Conservation (phyloP, 495 filamentous ascomycete genomes). For the Penicillium pancosmium region DNA sequence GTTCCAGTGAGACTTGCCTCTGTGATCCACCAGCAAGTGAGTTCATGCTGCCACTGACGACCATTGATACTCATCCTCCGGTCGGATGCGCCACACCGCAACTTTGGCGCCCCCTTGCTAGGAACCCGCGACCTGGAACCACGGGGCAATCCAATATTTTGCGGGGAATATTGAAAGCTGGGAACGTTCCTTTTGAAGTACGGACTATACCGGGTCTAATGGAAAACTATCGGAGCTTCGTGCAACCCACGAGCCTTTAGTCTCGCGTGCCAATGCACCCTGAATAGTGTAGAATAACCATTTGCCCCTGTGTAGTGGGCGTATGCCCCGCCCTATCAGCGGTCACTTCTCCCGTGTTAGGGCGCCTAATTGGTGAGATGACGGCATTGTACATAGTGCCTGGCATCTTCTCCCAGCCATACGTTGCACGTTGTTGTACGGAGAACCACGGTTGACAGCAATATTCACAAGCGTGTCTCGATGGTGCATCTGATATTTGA, state of each 20-base stretch:
- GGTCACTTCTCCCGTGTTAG: neutral
- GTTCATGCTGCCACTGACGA: neutral
- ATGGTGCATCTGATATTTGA: neutral
- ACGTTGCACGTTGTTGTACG: neutral
- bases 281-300: constrained; percentile 12
- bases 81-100: neutral
- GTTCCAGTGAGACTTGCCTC: neutral
- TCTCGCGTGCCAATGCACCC: constrained; percentile 6
- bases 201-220: neutral
- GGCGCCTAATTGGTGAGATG: constrained; percentile 6
- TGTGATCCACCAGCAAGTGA: neutral
- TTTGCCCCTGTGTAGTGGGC: constrained; percentile 5
- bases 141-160: neutral
- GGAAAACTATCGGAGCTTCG: neutral
- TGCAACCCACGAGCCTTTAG: constrained; percentile 3
- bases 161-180: neutral
- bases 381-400: neutral
- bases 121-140: neutral
- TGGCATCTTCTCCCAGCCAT: neutral
- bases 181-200: neutral
- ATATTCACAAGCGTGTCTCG: neutral
- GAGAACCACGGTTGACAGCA: neutral
- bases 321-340: neutral
- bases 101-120: neutral
- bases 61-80: neutral